Evolutionary conservation across 2,329 filamentous ascomycete species (phyloP), one percentile per base, ranked within the genome.

Genomic region (Aspergillus transmontanensis): DNA sequence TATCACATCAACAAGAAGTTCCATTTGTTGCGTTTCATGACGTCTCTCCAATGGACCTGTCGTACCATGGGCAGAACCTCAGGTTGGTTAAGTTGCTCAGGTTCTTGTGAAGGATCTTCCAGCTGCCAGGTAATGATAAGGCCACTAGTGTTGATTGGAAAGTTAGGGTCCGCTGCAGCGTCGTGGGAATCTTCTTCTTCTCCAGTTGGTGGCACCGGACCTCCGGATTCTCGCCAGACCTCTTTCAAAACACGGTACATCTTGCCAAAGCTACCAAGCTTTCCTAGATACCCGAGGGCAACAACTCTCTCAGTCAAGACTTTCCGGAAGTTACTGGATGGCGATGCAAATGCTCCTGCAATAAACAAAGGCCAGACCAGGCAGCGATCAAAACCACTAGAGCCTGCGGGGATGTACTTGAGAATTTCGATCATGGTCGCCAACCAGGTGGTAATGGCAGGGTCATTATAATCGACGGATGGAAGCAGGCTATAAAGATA

Each of bases 401-500:
- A 85, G 0, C 94, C 94, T 2, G 88, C 85, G 21, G 94, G 94
- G 68, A 98, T 93, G 76, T 87, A 90, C 59, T 90, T 87, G 66
- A 98, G 89, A 39, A 90, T 87, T 57, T 87, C 85, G 23, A 90
- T 88, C 66, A 97, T 87, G 73, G 91, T 90, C 62, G 90, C 86
- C 51, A 97, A 87, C 23, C 97, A 85, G 67, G 88, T 89, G 71
- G 90, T 83, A 72, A 89, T 93, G 75, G 89, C 92, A 12, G 83
- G 82, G 71, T 94, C 89, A 62, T 84, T 85, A 58, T 90, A 90
- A 70, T 89, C 88, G 80, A 94, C 95, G 60, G 92, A 92, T 0
- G 94, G 94, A 0, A 97, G 90, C 30, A 99, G 84, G 74, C 91
- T 94, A 87, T 92, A 96, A 26, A 98, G 88, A 80, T 97, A 97